Conservation (phyloP, 495 filamentous ascomycete genomes). For the Aspergillus biplanus region DNA sequence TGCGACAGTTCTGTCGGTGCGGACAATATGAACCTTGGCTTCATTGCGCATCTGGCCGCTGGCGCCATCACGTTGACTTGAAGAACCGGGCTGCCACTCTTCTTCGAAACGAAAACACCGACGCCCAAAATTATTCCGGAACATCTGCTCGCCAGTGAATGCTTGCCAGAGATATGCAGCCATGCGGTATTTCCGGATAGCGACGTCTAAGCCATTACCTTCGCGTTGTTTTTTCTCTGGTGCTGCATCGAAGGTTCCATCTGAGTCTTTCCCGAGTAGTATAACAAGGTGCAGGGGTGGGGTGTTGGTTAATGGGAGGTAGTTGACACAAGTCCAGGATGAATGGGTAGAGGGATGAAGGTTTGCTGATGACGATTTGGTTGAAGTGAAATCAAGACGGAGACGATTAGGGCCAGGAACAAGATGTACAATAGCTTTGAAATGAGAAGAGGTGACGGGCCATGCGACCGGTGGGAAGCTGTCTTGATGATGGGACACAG, state of each 20-base stretch:
- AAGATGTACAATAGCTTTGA: constrained; percentile 88
- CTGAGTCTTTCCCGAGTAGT: constrained; percentile 83
- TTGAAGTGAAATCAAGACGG: constrained; percentile 82
- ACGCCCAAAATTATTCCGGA: constrained; percentile 79
- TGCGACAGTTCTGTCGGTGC: constrained; percentile 78
- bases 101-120: constrained; percentile 89
- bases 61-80: constrained; percentile 70
- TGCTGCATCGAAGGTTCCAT: constrained; percentile 80
- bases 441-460: constrained; percentile 85
- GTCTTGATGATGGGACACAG: constrained; percentile 80
- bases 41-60: constrained; percentile 79
- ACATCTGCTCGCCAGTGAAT: constrained; percentile 94
- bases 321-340: constrained; percentile 78
- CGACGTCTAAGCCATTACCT: constrained; percentile 77
- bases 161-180: constrained; percentile 94
- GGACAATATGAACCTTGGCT: constrained; percentile 82
- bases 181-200: constrained; percentile 85
- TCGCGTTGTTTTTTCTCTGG: constrained; percentile 75
- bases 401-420: constrained; percentile 83
- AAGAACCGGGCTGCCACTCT: constrained; percentile 82
- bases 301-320: constrained; percentile 72
- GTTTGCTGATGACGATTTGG: constrained; percentile 73
- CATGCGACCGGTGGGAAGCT: constrained; percentile 77
- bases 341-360: constrained; percentile 72
- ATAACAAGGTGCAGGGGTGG: constrained; percentile 87